A percentile compares a stretch with the other conserved stretches of the same genome.
These are phyloP conservation scores for Curvularia verruculosa DNA, from an alignment of 2,329 filamentous ascomycete genomes.

Conservation along the genomic window DNA sequence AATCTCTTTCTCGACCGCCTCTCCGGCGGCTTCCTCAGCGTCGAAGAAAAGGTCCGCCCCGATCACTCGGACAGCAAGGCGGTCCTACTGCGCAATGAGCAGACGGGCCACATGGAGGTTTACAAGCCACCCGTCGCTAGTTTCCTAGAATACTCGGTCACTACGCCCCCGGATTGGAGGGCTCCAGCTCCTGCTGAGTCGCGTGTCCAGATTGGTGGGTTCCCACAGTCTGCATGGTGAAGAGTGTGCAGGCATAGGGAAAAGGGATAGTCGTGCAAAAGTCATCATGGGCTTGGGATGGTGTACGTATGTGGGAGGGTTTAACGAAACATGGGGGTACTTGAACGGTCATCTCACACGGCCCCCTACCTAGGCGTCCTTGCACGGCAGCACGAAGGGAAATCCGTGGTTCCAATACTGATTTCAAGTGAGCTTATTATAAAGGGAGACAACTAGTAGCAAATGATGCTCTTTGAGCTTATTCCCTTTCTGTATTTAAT, in stretches of 20 bases:
- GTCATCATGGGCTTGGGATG: not conserved
- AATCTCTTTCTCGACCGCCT: constrained; percentile 47
- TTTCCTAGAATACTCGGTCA: constrained; percentile 42
- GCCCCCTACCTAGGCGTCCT: too few relatives aligned
- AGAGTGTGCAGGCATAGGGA: not conserved
- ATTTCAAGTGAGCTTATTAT: too few relatives aligned
- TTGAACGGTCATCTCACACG: too few relatives aligned
- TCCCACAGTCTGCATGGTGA: constrained; percentile 9
- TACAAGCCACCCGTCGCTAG: constrained; percentile 35
- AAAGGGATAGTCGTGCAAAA: not conserved
- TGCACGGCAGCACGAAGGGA: too few relatives aligned
- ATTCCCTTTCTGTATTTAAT: too few relatives aligned
- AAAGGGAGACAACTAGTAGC: too few relatives aligned
- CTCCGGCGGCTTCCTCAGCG: constrained; percentile 51
- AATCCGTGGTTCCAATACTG: too few relatives aligned
- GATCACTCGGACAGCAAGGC: constrained; percentile 38
- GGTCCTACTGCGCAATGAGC: constrained; percentile 24
- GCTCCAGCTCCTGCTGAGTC: constrained; percentile 22
- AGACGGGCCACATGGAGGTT: constrained; percentile 29
- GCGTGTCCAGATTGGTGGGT: constrained; percentile 24
- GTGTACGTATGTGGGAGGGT: too few relatives aligned
- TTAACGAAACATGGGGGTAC: too few relatives aligned
- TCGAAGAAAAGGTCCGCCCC: constrained; percentile 38
- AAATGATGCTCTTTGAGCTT: too few relatives aligned
- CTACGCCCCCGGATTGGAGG: constrained; percentile 42